Percentiles rank a stretch among this genome's conserved stretches.
Conservation (phyloP, 1,139 yeast genomes). For the Blastobotrys illinoisensis region DNA sequence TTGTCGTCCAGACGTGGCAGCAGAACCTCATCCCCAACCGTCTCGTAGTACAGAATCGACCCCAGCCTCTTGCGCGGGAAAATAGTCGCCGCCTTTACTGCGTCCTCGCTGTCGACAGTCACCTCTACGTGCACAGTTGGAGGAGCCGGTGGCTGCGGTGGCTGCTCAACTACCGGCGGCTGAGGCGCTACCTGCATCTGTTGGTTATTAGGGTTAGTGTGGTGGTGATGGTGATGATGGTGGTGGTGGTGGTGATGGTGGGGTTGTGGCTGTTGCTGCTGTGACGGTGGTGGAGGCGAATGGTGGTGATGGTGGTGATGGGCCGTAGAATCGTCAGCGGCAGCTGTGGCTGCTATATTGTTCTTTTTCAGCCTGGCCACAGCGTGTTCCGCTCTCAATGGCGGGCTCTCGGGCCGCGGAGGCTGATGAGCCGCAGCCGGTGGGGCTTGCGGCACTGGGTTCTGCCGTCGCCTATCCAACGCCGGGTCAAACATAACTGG, state of each 20-base stretch:
- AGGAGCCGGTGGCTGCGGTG: conserved; percentile 6
- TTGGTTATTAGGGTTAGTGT: conserved; percentile 11
- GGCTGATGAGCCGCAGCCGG: background rate
- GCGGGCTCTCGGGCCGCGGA: conserved; percentile 17
- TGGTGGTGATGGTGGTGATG: conserved; percentile 7
- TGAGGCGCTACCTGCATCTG: background rate
- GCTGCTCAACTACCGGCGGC: conserved; percentile 2
- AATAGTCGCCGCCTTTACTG: conserved; percentile 41
- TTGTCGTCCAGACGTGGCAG: conserved; percentile 40
- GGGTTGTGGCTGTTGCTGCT: conserved; percentile 8
- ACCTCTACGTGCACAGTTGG: conserved; percentile 23
- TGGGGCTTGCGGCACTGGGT: conserved; percentile 3
- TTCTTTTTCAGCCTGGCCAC: conserved; percentile 28
- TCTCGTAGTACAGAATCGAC: conserved; percentile 53
- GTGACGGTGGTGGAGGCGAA: conserved; percentile 11
- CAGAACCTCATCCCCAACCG: conserved; percentile 24
- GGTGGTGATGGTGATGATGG: conserved; percentile 22
- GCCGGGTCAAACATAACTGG: conserved; percentile 21
- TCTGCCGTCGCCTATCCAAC: conserved; percentile 21
- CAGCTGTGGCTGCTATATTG: conserved; percentile 1
- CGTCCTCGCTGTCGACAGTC: conserved; percentile 41
- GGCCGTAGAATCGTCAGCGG: background rate
- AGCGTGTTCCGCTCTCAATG: conserved; percentile 32
- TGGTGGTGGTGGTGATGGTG: conserved; percentile 20
- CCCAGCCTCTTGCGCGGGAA: conserved; percentile 54